Conservation (phyloP, 805 yeast species). For the Maudiozyma serrabonitensis region DNA sequence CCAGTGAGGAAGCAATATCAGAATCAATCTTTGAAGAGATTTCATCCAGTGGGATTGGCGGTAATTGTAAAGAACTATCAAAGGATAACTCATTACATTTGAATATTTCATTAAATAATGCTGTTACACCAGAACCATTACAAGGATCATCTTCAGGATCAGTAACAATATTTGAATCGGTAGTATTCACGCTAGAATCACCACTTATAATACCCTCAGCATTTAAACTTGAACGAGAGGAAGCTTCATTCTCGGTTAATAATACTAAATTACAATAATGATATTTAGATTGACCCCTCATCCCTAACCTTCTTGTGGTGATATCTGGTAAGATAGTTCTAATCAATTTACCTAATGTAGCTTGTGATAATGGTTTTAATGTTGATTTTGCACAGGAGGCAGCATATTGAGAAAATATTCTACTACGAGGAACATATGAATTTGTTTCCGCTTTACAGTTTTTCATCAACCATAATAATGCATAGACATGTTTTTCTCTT, state of each 20-base stretch:
- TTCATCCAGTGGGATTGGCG: constrained; percentile 25
- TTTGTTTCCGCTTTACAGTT: constrained; percentile 41
- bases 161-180: neutral
- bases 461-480: constrained; percentile 67
- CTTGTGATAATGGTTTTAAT: constrained; percentile 55
- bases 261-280: constrained; percentile 69
- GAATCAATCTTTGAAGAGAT: constrained; percentile 38
- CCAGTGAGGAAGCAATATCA: constrained; percentile 52
- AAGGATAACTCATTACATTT: neutral
- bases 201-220: too few species aligned
- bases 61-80: constrained; percentile 29
- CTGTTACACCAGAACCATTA: neutral
- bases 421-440: constrained; percentile 51
- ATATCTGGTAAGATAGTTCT: constrained; percentile 52
- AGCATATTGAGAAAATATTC: constrained; percentile 57
- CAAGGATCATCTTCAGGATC: neutral
- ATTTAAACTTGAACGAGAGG: neutral
- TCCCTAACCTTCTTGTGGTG: constrained; percentile 67
- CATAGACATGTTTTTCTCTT: constrained; percentile 63
- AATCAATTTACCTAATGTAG: constrained; percentile 70
- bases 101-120: neutral
- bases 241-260: constrained; percentile 9
- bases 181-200: neutral
- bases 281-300: constrained; percentile 70
- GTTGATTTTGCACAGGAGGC: constrained; percentile 43